Evolutionary conservation across 805 yeast genomes (phyloP), one percentile per base, ranked within the genome.

Genomic region (Millerago galiae): DNA sequence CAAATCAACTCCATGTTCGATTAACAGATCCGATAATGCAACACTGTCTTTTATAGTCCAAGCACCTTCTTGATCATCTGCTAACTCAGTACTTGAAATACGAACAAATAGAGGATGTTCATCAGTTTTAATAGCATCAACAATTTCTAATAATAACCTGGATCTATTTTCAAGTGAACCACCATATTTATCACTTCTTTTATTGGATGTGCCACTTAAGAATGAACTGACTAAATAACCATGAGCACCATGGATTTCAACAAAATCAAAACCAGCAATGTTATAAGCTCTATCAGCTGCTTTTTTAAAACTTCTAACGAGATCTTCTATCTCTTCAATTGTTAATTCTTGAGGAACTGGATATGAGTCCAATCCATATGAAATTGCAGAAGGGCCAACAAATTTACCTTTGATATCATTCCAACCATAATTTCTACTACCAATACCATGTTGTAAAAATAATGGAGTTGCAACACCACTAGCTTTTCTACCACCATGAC

Each of bases 101-200:
- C 56, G 51, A 9, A 48, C 53, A 21, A 74, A 72, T 10, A 78
- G 42, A 4, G 81, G 77, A 33, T 63, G 48, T 8, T 36, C 38
- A 25, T 49, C 47, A 27, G 33, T 27, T 46, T 66, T 62, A 31
- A 77, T 54, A n/a, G 65, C 69, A 35, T 68, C 73, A n/a, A 76
- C 57, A 15, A 73, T 54, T 49, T 80, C 81, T 26, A 71, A 49
- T 9, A 71, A 49, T 40, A 80, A 65, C 35, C 79, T 61, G 9
- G 65, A 64, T 48, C 86, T 69, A 59, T 78, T 78, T 52, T 77
- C 83, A 41, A 78, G 64, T 2, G 73, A 62, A 6, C 85, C 85
- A 36, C 86, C 87, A 49, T 79, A 81, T 48, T 71, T 66, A 53
- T 81, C 88, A 1, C 73, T 72, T 54, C 88, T 69, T 44, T 63